Evolutionary conservation across 768 basidiomycete genomes (phyloP), one percentile per base, ranked within the genome.

Genomic region (Udeniomyces megalosporus): DNA sequence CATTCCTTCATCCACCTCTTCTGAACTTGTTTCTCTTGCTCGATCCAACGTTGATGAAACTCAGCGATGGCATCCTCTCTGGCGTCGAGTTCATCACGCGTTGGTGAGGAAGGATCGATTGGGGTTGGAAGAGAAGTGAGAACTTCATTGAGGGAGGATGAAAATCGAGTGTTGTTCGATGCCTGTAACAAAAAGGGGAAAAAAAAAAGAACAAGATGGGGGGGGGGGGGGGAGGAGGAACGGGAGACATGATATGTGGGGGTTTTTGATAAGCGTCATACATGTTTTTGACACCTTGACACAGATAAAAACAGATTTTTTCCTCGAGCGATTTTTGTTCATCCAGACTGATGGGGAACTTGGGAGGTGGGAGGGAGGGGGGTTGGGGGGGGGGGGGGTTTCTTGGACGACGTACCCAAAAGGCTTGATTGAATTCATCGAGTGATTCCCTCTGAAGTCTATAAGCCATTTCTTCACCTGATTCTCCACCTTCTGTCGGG

Each of bases 381-480:
- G n/a, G n/a, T n/a, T n/a, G n/a, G n/a, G n/a, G n/a, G n/a, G n/a
- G n/a, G n/a, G n/a, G n/a, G n/a, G n/a, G n/a, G n/a, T n/a, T n/a
- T n/a, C n/a, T n/a, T n/a, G n/a, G n/a, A n/a, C n/a, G 28, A 44
- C 60, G 52, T 32, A 61, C 60, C 60, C 60, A 61, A 46, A 61
- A 61, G 1, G 52, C 60, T 29, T 61, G 52, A 42, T 61, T 61
- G 52, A 54, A 61, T 32, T 47, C 45, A 45, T 61, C 60, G 22
- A 61, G 45, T n/a, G 52, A 26, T 50, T 61, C 60, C 24, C 60
- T 44, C 52, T 54, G 51, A 5, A 47, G 31, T 14, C 60, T 42
- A 32, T 61, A 61, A 20, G 44, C 45, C n/a, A 24, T 44, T 32
- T 45, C 20, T 7, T 14, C n/a, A 2, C 3, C 12, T 4, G 44